Evolutionary conservation across 306 rosid species (phyloP), one percentile per base, ranked within the genome.

Genomic region (Purshia tridentata): DNA sequence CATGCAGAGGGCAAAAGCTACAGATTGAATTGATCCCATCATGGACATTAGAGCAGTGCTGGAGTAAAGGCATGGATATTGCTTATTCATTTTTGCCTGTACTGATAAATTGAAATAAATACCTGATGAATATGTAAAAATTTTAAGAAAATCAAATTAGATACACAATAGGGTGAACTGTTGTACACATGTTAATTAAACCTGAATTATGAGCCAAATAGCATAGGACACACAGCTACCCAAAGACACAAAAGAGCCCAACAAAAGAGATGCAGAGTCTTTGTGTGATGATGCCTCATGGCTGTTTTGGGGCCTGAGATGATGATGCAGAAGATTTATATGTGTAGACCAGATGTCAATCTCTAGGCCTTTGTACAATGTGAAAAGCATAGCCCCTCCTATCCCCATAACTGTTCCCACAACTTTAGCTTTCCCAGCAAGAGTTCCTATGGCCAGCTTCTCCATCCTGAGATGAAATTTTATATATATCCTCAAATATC

Each of bases 71-170:
- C 82, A 73, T 1, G 88, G 89, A 66, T 70, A 85, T 23, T 42
- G 37, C 63, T 72, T 39, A 23, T 77, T 74, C 84, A 88, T 76
- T 84, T 77, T 85, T 1, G 81, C 37, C 89, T 87, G 79, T 9
- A 65, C 65, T 8, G 51, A 23, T 9, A 10, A 19, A 45, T 19
- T 45, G n/a, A 44, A 44, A 44, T 8, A 63, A 75, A 39, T 53
- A 15, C 48, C 46, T 41, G 20, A 3, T 47, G 8, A 0, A 39
- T 0, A 45, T 18, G 6, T 18, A 11, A n/a, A 18, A 72, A 1
- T 6, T 13, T 35, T 4, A 35, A 60, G 37, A 9, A 64, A n/a
- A 15, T 5, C 47, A 44, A 44, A 44, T 44, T 9, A 44, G 47
- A 6, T 44, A 44, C 6, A 9, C 47, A 44, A 44, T 44, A 4